Evolutionary conservation across 2,329 filamentous ascomycete species (phyloP).

Genomic region (Emmonsia crescens): DNA sequence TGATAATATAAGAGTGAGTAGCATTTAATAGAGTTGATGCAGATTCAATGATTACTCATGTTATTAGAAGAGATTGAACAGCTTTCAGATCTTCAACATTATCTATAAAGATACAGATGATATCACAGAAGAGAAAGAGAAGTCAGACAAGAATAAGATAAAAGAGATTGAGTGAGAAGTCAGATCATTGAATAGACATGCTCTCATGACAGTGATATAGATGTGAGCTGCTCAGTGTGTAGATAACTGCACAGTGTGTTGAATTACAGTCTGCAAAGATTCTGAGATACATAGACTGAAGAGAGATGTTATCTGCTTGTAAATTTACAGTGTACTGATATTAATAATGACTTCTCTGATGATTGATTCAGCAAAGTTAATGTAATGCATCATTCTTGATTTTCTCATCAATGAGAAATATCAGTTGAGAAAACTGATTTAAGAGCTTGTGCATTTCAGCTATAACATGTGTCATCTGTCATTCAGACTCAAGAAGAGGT

Average conservation of each 20-base stretch:
- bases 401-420: not conserved
- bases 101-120: constrained; percentile 17
- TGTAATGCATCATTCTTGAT: not conserved
- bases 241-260: not conserved
- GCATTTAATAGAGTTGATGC: constrained; percentile 6
- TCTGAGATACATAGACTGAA: not conserved
- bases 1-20: not conserved
- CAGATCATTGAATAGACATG: not conserved
- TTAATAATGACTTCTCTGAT: not conserved
- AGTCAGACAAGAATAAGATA: constrained; percentile 8
- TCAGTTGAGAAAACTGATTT: constrained; percentile 1
- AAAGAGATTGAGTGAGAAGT: not conserved
- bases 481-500: not conserved
- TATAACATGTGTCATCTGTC: not conserved
- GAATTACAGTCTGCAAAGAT: constrained; percentile 1
- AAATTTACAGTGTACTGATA: not conserved
- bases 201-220: not conserved
- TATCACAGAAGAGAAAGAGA: constrained; percentile 17
- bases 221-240: not conserved
- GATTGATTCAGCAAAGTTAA: constrained; percentile 1
- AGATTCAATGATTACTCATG: constrained; percentile 1
- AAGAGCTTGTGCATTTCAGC: not conserved
- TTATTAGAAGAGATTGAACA: constrained; percentile 7
- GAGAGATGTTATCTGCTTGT: not conserved
- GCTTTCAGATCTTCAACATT: constrained; percentile 8